phyloP scores from a whole-genome alignment of 352 stramenopile genomes.

The Achlya hypogyna region DNA sequence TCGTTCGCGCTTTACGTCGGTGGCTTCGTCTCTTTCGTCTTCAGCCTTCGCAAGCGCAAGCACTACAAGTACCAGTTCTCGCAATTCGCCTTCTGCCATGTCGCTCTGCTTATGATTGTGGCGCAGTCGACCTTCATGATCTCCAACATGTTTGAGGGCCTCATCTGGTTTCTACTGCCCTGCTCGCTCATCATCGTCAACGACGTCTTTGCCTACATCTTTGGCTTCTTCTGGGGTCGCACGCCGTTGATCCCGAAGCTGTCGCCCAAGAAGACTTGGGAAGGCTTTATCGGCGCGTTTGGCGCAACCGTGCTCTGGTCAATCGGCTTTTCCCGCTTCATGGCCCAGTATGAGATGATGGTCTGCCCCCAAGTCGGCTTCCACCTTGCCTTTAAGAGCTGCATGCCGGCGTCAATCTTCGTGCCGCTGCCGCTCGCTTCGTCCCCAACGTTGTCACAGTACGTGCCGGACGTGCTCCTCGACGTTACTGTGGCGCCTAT shows the following conservation, averaged over 20 bases:
- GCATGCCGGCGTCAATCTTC: constrained; percentile 33
- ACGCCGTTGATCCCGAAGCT: constrained; percentile 67
- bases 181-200: constrained; percentile 55
- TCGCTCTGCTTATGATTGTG: constrained; percentile 31
- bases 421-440: constrained; percentile 46
- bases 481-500: constrained; percentile 53
- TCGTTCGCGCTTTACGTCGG: constrained; percentile 25
- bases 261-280: constrained; percentile 90
- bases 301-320: constrained; percentile 77
- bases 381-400: constrained; percentile 22
- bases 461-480: constrained; percentile 34
- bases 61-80: constrained; percentile 36
- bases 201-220: constrained; percentile 70
- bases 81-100: constrained; percentile 32
- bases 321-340: constrained; percentile 54
- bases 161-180: constrained; percentile 73
- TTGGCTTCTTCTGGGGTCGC: constrained; percentile 30
- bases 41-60: constrained; percentile 25
- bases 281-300: constrained; percentile 84
- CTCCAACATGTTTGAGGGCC: constrained; percentile 39
- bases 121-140: constrained; percentile 41
- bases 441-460: constrained; percentile 24
- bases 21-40: constrained; percentile 30
- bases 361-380: constrained; percentile 35
- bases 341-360: constrained; percentile 57